Conservation (phyloP, 2,329 filamentous ascomycete species). For the Delphinella strobiligena region DNA sequence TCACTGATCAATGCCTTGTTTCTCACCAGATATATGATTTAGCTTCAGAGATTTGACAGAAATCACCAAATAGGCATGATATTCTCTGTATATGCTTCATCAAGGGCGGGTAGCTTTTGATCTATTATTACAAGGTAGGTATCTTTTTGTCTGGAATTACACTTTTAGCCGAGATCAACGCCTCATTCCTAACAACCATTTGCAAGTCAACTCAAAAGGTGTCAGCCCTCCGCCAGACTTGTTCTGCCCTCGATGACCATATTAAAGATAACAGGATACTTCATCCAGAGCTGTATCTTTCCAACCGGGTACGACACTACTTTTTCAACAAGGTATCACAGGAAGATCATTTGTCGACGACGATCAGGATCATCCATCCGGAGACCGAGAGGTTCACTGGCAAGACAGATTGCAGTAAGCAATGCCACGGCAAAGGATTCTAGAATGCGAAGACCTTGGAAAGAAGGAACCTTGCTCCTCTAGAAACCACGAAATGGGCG, state of each 20-base stretch:
- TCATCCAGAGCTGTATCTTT: constrained; percentile 50
- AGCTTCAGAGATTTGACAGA: no score
- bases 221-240: constrained; percentile 38
- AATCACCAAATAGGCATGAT: no score
- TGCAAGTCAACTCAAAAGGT: no score
- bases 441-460: constrained; percentile 27
- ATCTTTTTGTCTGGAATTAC: no score
- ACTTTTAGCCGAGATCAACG: no score
- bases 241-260: constrained; percentile 41
- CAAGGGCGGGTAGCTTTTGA: no score
- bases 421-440: constrained; percentile 31
- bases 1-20: no score
- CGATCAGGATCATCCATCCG: constrained; percentile 5
- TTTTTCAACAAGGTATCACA: neutral
- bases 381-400: constrained; percentile 21
- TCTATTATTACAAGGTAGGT: no score
- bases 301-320: neutral
- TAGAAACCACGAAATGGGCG: no score
- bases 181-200: no score
- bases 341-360: neutral
- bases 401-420: constrained; percentile 23
- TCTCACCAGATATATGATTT: no score
- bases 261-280: constrained; percentile 47
- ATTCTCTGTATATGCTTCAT: no score
- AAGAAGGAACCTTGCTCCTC: constrained; percentile 21